These are phyloP conservation scores for Kluyveromyces dobzhanskii DNA, from an alignment of 805 yeast genomes.

Conservation along the genomic window DNA sequence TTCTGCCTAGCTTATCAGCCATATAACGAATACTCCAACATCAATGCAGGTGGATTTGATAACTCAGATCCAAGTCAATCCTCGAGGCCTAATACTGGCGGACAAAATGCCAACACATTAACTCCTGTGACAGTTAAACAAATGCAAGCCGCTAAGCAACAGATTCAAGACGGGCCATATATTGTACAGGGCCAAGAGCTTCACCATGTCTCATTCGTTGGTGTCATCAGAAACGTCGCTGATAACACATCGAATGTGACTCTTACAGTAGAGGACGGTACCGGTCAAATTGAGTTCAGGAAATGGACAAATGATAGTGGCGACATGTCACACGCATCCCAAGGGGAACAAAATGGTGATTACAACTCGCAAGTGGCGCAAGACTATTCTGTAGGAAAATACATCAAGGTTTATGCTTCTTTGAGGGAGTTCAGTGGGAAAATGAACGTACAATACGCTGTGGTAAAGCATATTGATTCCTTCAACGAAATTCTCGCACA, in stretches of 20 bases:
- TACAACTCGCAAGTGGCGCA: constrained; percentile 28
- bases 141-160: constrained; percentile 51
- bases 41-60: constrained; percentile 28
- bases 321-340: constrained; percentile 23
- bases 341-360: constrained; percentile 11
- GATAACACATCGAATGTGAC: constrained; percentile 49
- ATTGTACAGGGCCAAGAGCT: constrained; percentile 50
- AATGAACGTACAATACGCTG: constrained; percentile 56
- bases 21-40: constrained; percentile 26
- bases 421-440: constrained; percentile 54
- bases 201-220: constrained; percentile 57
- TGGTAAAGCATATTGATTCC: constrained; percentile 47
- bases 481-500: constrained; percentile 65
- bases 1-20: constrained; percentile 22
- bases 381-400: constrained; percentile 40
- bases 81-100: constrained; percentile 19
- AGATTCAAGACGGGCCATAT: constrained; percentile 61
- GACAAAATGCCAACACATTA: constrained; percentile 23
- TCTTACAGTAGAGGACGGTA: constrained; percentile 69
- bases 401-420: constrained; percentile 52
- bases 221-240: constrained; percentile 57
- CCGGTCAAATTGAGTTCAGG: constrained; percentile 57
- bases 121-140: constrained; percentile 73
- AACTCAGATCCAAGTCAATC: constrained; percentile 12
- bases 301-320: constrained; percentile 48